phyloP scores from a whole-genome alignment of 83 land plant species.

The Picea abies region DNA sequence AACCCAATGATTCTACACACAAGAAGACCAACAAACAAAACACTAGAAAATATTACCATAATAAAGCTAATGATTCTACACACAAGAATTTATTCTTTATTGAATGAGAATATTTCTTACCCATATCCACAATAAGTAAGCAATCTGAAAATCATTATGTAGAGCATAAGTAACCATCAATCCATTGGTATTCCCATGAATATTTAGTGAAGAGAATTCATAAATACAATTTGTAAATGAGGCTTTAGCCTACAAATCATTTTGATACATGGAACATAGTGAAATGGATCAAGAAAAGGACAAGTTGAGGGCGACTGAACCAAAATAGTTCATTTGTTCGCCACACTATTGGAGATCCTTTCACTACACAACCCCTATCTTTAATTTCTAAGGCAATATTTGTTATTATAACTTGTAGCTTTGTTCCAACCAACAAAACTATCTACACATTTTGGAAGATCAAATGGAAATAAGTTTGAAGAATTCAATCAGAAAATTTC shows the following conservation, averaged over 20 bases:
- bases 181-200: no score
- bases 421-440: slow-evolving; percentile 57
- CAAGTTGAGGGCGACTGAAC: not conserved
- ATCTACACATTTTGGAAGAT: slow-evolving; percentile 28
- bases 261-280: slow-evolving; percentile 31
- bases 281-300: slow-evolving; percentile 61
- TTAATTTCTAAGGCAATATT: slow-evolving; percentile 48
- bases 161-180: not conserved
- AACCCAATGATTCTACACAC: no score
- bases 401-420: slow-evolving; percentile 65
- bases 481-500: not conserved
- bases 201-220: not conserved
- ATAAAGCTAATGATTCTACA: no score
- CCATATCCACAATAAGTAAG: slow-evolving; percentile 51
- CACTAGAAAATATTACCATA: no score
- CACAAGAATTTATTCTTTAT: not conserved
- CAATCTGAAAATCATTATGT: slow-evolving; percentile 71
- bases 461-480: not conserved
- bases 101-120: slow-evolving; percentile 32
- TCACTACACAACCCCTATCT: slow-evolving; percentile 41
- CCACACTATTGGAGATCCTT: slow-evolving; percentile 51
- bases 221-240: not conserved
- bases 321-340: slow-evolving; percentile 54
- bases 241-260: not conserved
- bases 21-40: no score